These are phyloP conservation scores for Cladosporium sp. DNA, from an alignment of 2,329 filamentous ascomycete genomes.

Conservation along the genomic window DNA sequence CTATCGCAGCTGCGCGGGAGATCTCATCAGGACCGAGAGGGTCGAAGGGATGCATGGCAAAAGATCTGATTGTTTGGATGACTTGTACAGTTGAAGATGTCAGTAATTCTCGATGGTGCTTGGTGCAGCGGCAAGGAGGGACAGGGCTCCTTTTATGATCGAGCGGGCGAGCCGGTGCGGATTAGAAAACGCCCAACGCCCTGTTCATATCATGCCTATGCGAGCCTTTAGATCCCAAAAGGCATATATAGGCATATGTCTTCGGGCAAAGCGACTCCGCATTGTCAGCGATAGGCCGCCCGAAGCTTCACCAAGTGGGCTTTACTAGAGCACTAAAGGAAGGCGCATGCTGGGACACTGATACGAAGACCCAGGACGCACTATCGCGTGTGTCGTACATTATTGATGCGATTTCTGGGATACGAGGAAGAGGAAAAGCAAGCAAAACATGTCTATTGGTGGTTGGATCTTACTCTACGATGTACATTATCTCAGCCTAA, in stretches of 20 bases:
- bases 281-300: neutral
- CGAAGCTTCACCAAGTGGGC: neutral
- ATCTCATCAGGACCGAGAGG: constrained; percentile 33
- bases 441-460: too few species aligned
- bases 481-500: neutral
- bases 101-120: too few species aligned
- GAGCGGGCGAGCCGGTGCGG: constrained; percentile 4
- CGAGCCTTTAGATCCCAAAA: neutral
- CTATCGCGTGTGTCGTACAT: too few species aligned
- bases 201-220: neutral
- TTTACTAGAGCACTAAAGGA: neutral
- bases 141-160: too few species aligned
- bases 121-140: too few species aligned
- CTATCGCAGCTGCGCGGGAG: constrained; percentile 36
- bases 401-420: too few species aligned
- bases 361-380: too few species aligned
- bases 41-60: constrained; percentile 11
- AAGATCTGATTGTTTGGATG: neutral
- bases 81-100: neutral
- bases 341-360: neutral
- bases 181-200: neutral
- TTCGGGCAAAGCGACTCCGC: neutral
- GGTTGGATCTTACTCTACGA: too few species aligned
- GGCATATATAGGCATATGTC: neutral
- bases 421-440: too few species aligned